Conservation (phyloP, 768 basidiomycete genomes). For the Trametopsis cervina region DNA sequence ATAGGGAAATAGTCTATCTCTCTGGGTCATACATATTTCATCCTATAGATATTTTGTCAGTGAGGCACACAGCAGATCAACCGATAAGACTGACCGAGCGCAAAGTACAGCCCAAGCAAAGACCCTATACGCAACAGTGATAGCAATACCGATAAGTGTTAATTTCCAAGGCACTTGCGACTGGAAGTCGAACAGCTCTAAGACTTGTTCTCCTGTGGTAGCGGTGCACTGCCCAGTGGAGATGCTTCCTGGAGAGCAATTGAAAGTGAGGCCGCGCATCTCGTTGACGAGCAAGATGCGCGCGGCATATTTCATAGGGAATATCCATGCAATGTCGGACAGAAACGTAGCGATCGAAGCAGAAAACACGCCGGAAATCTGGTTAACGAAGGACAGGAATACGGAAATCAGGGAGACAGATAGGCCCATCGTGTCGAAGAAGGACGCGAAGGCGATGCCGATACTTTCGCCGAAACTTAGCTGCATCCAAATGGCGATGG, state of each 20-base stretch:
- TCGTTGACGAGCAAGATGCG: slow-evolving; percentile 7
- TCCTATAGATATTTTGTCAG: too few relatives aligned
- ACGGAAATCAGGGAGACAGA: slow-evolving; percentile 10
- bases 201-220: slow-evolving; percentile 8
- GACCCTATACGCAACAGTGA: slow-evolving; percentile 7
- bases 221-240: slow-evolving; percentile 10
- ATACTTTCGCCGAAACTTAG: slow-evolving; percentile 15
- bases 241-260: slow-evolving; percentile 9
- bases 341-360: slow-evolving; percentile 9
- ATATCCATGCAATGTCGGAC: slow-evolving; percentile 10
- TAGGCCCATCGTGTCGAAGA: slow-evolving; percentile 12
- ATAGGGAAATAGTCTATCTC: too few relatives aligned
- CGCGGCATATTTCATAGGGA: slow-evolving; percentile 13
- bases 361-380: slow-evolving; percentile 4
- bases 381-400: slow-evolving; percentile 4
- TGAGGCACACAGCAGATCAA: too few relatives aligned
- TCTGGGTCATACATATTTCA: not conserved
- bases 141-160: not conserved
- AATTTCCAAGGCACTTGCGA: slow-evolving; percentile 6
- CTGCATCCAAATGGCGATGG: slow-evolving; percentile 5
- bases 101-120: slow-evolving; percentile 4
- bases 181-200: slow-evolving; percentile 11
- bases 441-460: slow-evolving; percentile 12
- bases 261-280: slow-evolving; percentile 7
- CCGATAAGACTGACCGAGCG: not conserved